phyloP scores from a whole-genome alignment of 768 basidiomycete species.

The Daedaleopsis nitida region DNA sequence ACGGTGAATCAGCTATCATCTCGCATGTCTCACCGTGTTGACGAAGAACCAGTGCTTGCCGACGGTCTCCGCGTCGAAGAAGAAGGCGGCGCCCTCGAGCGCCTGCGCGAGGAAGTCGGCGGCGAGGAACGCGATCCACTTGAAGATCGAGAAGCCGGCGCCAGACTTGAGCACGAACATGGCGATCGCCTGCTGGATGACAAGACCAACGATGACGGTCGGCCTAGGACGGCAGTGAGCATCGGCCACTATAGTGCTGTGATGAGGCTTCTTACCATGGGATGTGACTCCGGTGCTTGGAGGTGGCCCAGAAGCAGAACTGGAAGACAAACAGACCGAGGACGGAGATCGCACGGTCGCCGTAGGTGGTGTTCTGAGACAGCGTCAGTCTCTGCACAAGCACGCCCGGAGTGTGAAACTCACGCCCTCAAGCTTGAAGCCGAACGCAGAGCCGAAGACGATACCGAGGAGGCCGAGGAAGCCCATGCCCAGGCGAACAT shows the following conservation, averaged over 20 bases:
- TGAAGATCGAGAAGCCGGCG: constrained; percentile 86
- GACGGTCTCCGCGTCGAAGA: constrained; percentile 71
- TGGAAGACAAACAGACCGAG: constrained; percentile 83
- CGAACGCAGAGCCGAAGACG: constrained; percentile 86
- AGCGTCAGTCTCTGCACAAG: too few relatives aligned
- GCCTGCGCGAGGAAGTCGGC: constrained; percentile 75
- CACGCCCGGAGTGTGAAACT: too few relatives aligned
- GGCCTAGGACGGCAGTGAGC: constrained; percentile 48
- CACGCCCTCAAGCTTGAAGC: constrained; percentile 64
- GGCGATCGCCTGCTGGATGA: constrained; percentile 83
- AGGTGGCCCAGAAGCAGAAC: constrained; percentile 68
- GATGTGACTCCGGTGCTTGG: constrained; percentile 60
- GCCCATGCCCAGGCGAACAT: constrained; percentile 60
- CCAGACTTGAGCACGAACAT: constrained; percentile 85
- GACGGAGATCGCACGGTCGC: constrained; percentile 80
- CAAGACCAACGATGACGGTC: constrained; percentile 87
- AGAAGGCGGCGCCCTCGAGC: constrained; percentile 73
- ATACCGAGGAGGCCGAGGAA: constrained; percentile 78
- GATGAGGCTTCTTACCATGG: constrained; percentile 59
- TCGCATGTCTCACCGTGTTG: constrained; percentile 55
- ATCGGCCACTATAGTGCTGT: neutral
- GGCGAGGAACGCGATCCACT: constrained; percentile 79
- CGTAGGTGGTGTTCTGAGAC: constrained; percentile 59
- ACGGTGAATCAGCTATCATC: neutral
- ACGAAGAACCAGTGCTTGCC: constrained; percentile 84